Conservation (phyloP, 2,329 filamentous ascomycete genomes). For the Venturia aucupariae region DNA sequence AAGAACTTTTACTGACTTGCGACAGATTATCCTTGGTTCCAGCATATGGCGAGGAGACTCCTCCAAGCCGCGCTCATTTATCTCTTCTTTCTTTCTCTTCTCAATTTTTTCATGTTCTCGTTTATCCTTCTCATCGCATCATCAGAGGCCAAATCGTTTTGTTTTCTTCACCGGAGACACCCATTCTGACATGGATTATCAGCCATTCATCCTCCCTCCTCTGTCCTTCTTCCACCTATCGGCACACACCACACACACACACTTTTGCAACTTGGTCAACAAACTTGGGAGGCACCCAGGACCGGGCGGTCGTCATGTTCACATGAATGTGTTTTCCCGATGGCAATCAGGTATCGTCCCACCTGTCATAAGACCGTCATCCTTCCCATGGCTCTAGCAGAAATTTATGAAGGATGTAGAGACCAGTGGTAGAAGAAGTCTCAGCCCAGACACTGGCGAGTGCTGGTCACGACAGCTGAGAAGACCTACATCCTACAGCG, state of each 20-base stretch:
- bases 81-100: background rate
- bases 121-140: background rate
- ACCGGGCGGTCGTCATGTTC: background rate
- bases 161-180: background rate
- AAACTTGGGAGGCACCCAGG: background rate
- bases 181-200: background rate
- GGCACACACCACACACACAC: background rate
- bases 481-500: background rate
- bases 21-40: background rate
- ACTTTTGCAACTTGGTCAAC: background rate
- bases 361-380: background rate
- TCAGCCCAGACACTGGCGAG: slow-evolving; percentile 3
- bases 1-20: background rate
- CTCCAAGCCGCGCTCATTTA: background rate
- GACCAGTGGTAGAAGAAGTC: slow-evolving; percentile 4
- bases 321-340: background rate
- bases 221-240: background rate
- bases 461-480: background rate
- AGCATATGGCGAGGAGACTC: background rate
- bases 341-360: background rate
- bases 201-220: background rate
- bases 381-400: slow-evolving; percentile 8
- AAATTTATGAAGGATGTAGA: slow-evolving; percentile 3
- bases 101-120: background rate
- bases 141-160: background rate